A percentile compares a stretch with the other conserved stretches of the same genome.
These are phyloP conservation scores for Syncephalastrum racemosum DNA, from an alignment of 371 early-diverging fungal genomes.

Conservation along the genomic window DNA sequence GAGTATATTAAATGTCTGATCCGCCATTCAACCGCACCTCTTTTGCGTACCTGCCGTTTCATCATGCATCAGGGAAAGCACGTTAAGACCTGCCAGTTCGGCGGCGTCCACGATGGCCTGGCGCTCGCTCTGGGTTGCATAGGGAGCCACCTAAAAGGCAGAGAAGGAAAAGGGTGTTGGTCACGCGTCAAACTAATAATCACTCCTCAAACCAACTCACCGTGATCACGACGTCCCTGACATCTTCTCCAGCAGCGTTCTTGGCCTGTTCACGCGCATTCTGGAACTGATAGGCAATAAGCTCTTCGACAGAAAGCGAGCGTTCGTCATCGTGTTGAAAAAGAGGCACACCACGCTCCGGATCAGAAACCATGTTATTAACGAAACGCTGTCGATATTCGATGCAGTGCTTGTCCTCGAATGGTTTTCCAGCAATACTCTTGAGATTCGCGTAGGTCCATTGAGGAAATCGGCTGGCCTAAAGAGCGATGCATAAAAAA, in stretches of 20 bases:
- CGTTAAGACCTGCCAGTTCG: slow-evolving; percentile 85
- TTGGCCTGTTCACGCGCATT: slow-evolving; percentile 85
- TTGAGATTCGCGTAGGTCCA: slow-evolving; percentile 83
- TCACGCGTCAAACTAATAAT: background rate
- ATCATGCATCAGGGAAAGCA: slow-evolving; percentile 85
- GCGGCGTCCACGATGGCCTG: slow-evolving; percentile 94
- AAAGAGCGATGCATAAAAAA: slow-evolving; percentile 10
- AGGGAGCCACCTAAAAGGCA: slow-evolving; percentile 77
- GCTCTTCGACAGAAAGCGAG: slow-evolving; percentile 76
- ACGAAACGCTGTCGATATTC: slow-evolving; percentile 73
- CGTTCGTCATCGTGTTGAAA: slow-evolving; percentile 63
- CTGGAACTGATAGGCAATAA: slow-evolving; percentile 92
- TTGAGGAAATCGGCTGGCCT: slow-evolving; percentile 88
- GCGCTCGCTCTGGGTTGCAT: slow-evolving; percentile 87
- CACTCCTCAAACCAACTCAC: slow-evolving; percentile 40
- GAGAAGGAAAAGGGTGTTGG: background rate
- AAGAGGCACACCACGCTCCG: slow-evolving; percentile 56
- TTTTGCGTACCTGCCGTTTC: slow-evolving; percentile 78
- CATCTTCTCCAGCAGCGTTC: slow-evolving; percentile 70
- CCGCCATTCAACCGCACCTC: background rate
- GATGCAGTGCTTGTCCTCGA: slow-evolving; percentile 64
- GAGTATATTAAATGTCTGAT: background rate
- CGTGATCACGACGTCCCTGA: slow-evolving; percentile 89
- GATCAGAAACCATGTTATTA: slow-evolving; percentile 73
- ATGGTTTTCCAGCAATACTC: slow-evolving; percentile 75